These are phyloP conservation scores for Aureobasidium leucospermi DNA, from an alignment of 2,329 filamentous ascomycete species.

Conservation along the genomic window DNA sequence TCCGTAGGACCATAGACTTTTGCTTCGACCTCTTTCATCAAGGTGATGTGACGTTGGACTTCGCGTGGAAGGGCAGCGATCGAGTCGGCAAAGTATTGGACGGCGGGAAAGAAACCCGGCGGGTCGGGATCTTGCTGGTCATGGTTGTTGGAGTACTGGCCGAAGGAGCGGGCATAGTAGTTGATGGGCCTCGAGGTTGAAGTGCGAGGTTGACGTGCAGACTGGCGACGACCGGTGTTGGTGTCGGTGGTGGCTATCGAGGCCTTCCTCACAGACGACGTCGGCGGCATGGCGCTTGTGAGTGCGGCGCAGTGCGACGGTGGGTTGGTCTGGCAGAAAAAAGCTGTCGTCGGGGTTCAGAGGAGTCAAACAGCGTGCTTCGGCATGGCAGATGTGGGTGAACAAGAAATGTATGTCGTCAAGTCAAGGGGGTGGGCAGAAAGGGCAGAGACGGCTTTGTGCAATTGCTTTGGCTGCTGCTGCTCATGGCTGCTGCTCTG, in stretches of 20 bases:
- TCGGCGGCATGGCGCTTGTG: slow-evolving; percentile 15
- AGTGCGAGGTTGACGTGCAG: slow-evolving; percentile 40
- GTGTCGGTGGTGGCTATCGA: slow-evolving; percentile 12
- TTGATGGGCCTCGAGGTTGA: slow-evolving; percentile 40
- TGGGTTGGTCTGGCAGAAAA: slow-evolving; percentile 2
- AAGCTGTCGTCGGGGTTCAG: neutral
- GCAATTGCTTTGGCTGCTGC: slow-evolving; percentile 4
- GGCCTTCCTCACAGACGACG: slow-evolving; percentile 15
- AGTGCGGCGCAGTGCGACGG: neutral
- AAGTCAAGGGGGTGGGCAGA: neutral
- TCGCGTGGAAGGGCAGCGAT: slow-evolving; percentile 90
- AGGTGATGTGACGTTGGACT: slow-evolving; percentile 88
- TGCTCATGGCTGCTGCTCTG: neutral
- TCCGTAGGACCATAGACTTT: slow-evolving; percentile 89
- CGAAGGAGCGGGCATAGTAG: slow-evolving; percentile 45
- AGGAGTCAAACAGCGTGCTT: slow-evolving; percentile 1
- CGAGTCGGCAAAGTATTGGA: slow-evolving; percentile 77
- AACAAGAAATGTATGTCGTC: neutral
- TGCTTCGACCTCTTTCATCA: slow-evolving; percentile 95
- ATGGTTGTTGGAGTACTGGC: slow-evolving; percentile 28
- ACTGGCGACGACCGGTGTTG: slow-evolving; percentile 20
- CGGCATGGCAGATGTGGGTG: neutral
- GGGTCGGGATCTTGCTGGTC: slow-evolving; percentile 23
- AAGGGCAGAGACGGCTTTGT: neutral
- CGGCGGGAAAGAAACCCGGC: slow-evolving; percentile 55